Percentiles rank a stretch among this genome's conserved stretches.
Conservation (phyloP, 768 basidiomycete species). For the Pleurotus pulmonarius region DNA sequence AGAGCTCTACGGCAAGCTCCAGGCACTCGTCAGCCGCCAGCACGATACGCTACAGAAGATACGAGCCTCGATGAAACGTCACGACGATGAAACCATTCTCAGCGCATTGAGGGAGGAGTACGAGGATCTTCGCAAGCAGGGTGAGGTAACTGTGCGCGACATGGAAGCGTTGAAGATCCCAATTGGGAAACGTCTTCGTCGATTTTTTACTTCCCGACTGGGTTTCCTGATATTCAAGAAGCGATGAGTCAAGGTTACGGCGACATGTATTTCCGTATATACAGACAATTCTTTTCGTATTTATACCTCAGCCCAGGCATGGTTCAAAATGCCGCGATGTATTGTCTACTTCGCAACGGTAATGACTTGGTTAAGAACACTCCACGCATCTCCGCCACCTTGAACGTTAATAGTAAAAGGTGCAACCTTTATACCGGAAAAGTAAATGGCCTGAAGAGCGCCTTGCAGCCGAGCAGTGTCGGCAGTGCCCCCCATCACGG, state of each 20-base stretch:
- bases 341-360: no score
- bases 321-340: no score
- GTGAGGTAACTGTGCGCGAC: constrained; percentile 4
- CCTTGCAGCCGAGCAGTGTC: background rate
- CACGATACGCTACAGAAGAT: constrained; percentile 11
- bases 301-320: no score
- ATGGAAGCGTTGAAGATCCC: constrained; percentile 7
- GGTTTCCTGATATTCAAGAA: background rate
- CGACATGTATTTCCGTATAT: no score
- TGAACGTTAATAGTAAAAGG: background rate
- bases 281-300: no score
- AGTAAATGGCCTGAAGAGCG: background rate
- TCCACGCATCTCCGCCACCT: background rate
- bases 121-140: constrained; percentile 8
- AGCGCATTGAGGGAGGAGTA: constrained; percentile 9
- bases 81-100: constrained; percentile 4
- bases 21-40: constrained; percentile 10
- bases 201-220: constrained; percentile 1
- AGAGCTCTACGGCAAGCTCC: constrained; percentile 10
- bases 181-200: constrained; percentile 6
- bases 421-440: background rate
- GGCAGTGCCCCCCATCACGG: background rate
- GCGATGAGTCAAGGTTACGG: no score
- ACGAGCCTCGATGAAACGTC: constrained; percentile 4
- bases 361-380: background rate